Conservation (phyloP, 306 rosid species). For the Quercus berberidifolia region DNA sequence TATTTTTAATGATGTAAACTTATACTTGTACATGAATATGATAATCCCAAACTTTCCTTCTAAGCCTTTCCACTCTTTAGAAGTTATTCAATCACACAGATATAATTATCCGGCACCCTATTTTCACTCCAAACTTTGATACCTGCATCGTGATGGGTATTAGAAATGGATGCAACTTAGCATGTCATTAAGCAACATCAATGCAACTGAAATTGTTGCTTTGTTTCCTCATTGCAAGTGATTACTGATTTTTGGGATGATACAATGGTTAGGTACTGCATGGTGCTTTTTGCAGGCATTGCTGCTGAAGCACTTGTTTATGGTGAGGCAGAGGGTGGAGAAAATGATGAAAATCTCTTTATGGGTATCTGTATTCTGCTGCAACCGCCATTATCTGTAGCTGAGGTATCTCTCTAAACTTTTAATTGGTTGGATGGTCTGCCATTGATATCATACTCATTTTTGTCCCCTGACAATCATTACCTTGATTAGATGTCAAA, state of each 20-base stretch:
- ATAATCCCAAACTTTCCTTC: neutral
- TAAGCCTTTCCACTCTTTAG: neutral
- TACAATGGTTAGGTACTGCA: constrained; percentile 70
- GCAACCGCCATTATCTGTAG: constrained; percentile 78
- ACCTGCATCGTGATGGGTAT: neutral
- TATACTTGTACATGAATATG: neutral
- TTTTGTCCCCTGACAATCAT: constrained; percentile 8
- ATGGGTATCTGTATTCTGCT: constrained; percentile 71
- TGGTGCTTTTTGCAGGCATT: constrained; percentile 97
- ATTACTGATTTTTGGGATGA: constrained; percentile 15
- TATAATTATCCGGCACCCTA: neutral
- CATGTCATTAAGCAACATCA: neutral
- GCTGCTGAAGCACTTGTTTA: constrained; percentile 96
- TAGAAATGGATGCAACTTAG: neutral
- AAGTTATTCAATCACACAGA: neutral
- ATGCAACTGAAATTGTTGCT: neutral
- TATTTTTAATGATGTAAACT: neutral
- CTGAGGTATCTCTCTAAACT: constrained; percentile 52
- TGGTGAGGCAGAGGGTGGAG: constrained; percentile 98
- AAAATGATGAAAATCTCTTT: constrained; percentile 92
- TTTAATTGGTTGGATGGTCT: constrained; percentile 11
- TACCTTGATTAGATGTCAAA: constrained; percentile 72
- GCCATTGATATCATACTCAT: neutral
- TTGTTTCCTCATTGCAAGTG: constrained; percentile 8
- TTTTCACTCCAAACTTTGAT: neutral